Conservation (phyloP, 805 yeast genomes). For the Candida michaelii region DNA sequence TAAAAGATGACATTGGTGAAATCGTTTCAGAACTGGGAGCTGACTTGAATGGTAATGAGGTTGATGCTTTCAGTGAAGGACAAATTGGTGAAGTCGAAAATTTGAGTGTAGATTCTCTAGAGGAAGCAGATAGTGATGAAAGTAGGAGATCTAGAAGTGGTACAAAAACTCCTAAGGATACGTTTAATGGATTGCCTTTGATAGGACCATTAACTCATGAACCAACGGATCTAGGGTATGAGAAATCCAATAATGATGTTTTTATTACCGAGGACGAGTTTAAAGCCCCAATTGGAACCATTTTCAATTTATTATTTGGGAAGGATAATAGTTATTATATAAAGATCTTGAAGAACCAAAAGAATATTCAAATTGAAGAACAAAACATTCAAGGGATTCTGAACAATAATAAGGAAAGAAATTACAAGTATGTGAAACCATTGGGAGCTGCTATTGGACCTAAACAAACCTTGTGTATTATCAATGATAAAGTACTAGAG, state of each 20-base stretch:
- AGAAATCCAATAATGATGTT: constrained; percentile 48
- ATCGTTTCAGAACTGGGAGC: constrained; percentile 6
- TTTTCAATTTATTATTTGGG: constrained; percentile 62
- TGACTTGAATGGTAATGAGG: constrained; percentile 8
- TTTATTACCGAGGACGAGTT: constrained; percentile 54
- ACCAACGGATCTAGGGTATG: constrained; percentile 50
- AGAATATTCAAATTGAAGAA: constrained; percentile 59
- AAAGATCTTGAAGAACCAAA: constrained; percentile 54
- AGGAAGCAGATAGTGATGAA: not conserved
- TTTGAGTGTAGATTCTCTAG: not conserved
- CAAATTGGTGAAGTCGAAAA: constrained; percentile 8
- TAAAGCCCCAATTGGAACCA: constrained; percentile 65
- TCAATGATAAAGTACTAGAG: constrained; percentile 57
- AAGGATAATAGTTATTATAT: constrained; percentile 48
- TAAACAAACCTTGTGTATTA: constrained; percentile 66
- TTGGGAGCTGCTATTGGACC: constrained; percentile 72
- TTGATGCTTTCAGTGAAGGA: constrained; percentile 5
- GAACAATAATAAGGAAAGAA: constrained; percentile 39
- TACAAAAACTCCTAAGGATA: constrained; percentile 4
- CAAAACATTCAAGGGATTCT: constrained; percentile 32
- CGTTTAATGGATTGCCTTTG: constrained; percentile 38
- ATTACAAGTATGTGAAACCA: constrained; percentile 62
- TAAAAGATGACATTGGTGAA: constrained; percentile 10
- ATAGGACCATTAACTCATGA: constrained; percentile 49
- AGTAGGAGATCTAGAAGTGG: not conserved